Percentiles rank a stretch among this genome's conserved stretches.
These are phyloP conservation scores for Sporisorium iseilematis-ciliati DNA, from an alignment of 1,284 basidiomycete genomes.

Conservation along the genomic window DNA sequence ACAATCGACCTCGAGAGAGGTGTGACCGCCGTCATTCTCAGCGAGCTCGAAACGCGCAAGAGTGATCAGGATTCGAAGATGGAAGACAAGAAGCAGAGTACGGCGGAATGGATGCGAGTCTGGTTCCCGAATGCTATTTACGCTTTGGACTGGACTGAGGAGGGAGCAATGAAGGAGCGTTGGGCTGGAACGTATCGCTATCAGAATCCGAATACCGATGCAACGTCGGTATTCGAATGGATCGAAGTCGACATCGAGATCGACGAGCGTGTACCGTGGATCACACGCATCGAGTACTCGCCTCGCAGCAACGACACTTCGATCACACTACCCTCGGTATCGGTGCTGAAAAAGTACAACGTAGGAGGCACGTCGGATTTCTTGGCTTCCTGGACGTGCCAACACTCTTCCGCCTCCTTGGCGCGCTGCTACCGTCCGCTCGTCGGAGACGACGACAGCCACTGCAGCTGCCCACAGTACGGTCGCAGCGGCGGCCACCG, in stretches of 20 bases:
- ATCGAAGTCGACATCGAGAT: constrained; percentile 14
- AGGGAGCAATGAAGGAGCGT: background rate
- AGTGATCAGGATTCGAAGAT: too few species aligned
- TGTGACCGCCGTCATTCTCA: background rate
- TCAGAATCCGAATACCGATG: background rate
- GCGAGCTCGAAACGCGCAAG: background rate
- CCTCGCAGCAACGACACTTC: background rate
- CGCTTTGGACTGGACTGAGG: background rate
- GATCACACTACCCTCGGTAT: background rate
- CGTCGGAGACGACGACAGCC: background rate
- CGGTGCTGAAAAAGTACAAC: constrained; percentile 19
- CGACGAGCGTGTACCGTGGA: constrained; percentile 13
- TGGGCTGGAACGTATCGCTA: constrained; percentile 2
- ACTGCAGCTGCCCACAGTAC: background rate
- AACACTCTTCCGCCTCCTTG: background rate
- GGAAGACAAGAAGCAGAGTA: background rate
- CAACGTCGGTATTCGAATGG: background rate
- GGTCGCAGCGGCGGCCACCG: background rate
- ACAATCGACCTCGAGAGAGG: background rate
- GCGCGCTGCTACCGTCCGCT: background rate
- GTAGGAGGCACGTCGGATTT: constrained; percentile 17
- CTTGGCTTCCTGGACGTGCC: constrained; percentile 15
- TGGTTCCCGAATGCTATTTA: background rate
- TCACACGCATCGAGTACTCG: constrained; percentile 17
- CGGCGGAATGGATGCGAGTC: background rate